Conservation (phyloP, 345 rosid genomes). For the Boechera divaricarpa region DNA sequence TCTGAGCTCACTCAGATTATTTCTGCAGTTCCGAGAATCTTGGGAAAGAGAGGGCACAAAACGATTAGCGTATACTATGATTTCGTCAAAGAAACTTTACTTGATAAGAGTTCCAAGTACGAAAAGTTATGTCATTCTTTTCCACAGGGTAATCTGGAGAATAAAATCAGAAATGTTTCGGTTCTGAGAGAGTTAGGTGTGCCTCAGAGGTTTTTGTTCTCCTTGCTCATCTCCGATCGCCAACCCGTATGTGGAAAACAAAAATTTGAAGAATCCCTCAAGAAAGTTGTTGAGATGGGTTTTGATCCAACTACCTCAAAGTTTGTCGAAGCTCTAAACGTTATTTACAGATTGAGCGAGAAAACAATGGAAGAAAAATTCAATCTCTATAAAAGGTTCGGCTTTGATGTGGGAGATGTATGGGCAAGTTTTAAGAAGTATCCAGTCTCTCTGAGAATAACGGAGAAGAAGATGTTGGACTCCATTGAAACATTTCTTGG, state of each 20-base stretch:
- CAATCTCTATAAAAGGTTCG: constrained; percentile 18
- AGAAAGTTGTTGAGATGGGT: constrained; percentile 18
- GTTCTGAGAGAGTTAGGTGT: no score
- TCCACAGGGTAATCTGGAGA: background rate
- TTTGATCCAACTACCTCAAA: constrained; percentile 30
- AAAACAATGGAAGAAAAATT: constrained; percentile 18
- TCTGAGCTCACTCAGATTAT: background rate
- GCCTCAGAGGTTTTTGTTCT: no score
- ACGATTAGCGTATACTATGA: background rate
- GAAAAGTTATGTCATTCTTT: background rate
- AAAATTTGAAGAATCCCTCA: constrained; percentile 16
- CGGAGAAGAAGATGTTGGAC: constrained; percentile 38
- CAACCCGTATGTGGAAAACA: background rate
- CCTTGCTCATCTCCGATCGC: background rate
- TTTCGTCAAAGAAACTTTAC: background rate
- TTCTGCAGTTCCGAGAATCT: background rate
- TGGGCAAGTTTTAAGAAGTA: constrained; percentile 32
- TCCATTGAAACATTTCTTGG: constrained; percentile 38
- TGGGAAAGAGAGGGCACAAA: background rate
- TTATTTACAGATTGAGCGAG: background rate
- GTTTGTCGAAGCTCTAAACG: constrained; percentile 31
- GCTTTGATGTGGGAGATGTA: constrained; percentile 38
- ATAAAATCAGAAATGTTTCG: background rate
- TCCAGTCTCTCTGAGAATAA: constrained; percentile 33
- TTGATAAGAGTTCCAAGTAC: background rate